A percentile compares a stretch with the other conserved stretches of the same genome.
Conservation (phyloP, 1,284 basidiomycete genomes). For the Leccinum subatratum region DNA sequence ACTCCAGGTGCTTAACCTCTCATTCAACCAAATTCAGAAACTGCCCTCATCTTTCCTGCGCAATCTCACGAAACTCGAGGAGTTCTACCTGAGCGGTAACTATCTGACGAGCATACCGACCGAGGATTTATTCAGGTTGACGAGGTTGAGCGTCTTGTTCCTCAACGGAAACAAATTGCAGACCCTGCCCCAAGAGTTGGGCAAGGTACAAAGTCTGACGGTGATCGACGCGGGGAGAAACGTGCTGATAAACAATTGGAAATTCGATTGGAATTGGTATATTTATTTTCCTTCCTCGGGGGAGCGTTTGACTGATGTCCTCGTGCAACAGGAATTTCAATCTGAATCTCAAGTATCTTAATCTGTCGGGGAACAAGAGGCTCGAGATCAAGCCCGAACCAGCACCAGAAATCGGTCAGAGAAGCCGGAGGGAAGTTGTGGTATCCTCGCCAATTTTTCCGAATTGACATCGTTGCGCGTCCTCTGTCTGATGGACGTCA, state of each 20-base stretch:
- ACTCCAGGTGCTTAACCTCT: conserved; percentile 83
- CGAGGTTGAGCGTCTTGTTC: conserved; percentile 70
- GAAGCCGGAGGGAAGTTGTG: conserved; percentile 23
- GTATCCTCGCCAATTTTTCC: conserved; percentile 80
- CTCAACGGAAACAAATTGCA: conserved; percentile 94
- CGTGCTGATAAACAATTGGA: conserved; percentile 92
- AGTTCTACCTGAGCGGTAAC: conserved; percentile 93
- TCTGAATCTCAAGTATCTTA: conserved; percentile 85
- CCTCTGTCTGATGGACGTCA: conserved; percentile 97
- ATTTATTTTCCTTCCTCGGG: conserved; percentile 20
- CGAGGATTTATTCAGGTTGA: conserved; percentile 76
- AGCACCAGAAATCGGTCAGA: conserved; percentile 22
- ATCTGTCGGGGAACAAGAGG: conserved; percentile 82
- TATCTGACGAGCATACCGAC: conserved; percentile 85
- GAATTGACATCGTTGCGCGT: conserved; percentile 77
- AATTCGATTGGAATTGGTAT: conserved; percentile 99
- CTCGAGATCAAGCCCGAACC: conserved; percentile 77
- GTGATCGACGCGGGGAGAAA: conserved; percentile 95
- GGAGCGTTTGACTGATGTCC: conserved; percentile 7
- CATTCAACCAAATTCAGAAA: conserved; percentile 94
- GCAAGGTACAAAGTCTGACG: conserved; percentile 75
- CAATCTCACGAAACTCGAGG: conserved; percentile 66
- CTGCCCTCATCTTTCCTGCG: conserved; percentile 76
- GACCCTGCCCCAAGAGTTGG: conserved; percentile 87
- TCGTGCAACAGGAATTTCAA: conserved; percentile 85